phyloP scores from a whole-genome alignment of 768 basidiomycete genomes.

The Lenzites betulinus region DNA sequence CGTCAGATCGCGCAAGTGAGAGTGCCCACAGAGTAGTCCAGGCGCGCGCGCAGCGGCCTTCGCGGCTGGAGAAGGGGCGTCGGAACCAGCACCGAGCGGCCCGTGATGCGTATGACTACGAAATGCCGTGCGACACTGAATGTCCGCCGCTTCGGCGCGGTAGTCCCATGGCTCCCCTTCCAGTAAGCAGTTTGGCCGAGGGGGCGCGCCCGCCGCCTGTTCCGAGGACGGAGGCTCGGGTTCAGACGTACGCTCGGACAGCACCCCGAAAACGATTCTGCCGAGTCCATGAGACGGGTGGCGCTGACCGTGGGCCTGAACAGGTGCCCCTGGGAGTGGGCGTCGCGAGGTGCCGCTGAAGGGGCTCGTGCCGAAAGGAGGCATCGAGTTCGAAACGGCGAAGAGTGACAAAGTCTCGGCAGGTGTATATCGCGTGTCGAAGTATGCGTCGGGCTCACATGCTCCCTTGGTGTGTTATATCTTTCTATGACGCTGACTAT shows the following conservation, averaged over 20 bases:
- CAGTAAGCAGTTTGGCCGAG: neutral
- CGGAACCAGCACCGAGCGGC: too few species aligned
- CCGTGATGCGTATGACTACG: neutral
- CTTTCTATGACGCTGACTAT: too few species aligned
- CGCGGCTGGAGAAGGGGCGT: too few species aligned
- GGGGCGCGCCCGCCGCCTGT: neutral
- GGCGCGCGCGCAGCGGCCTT: neutral
- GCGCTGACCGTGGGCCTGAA: slow-evolving; percentile 1
- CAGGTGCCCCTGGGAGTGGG: neutral
- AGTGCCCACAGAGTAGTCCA: neutral
- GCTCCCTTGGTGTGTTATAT: too few species aligned
- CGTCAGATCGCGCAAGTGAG: neutral
- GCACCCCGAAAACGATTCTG: neutral
- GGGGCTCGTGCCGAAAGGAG: neutral
- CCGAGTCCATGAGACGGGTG: slow-evolving; percentile 5
- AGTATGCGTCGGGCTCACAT: neutral
- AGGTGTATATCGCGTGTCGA: neutral
- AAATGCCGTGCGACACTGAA: neutral
- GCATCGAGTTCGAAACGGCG: neutral
- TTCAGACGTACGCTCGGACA: neutral
- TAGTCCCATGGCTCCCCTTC: neutral
- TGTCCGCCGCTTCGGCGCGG: neutral
- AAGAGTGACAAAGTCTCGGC: too few species aligned
- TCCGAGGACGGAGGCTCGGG: neutral
- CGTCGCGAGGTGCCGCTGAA: neutral